phyloP scores from a whole-genome alignment of 257 asterid genomes.

The Petunia axillaris region DNA sequence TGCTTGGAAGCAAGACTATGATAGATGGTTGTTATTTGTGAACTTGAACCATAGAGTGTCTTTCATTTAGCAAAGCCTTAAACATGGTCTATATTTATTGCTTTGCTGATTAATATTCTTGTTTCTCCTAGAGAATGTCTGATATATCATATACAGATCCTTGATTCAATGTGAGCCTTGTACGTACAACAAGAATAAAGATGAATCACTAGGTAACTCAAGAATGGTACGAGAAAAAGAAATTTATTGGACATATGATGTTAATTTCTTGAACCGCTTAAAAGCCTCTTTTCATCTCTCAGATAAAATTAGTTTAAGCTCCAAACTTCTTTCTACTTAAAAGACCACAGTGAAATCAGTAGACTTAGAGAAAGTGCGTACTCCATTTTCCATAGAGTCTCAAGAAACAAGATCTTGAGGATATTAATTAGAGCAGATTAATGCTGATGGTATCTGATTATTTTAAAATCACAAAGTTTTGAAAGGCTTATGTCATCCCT shows the following conservation, averaged over 20 bases:
- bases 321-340: not conserved
- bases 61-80: not conserved
- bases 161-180: not conserved
- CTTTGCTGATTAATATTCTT: not conserved
- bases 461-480: not conserved
- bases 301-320: not conserved
- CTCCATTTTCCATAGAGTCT: not conserved
- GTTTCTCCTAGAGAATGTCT: not conserved
- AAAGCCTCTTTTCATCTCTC: not conserved
- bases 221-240: not conserved
- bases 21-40: not conserved
- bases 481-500: constrained; percentile 2
- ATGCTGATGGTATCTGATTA: not conserved
- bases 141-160: constrained; percentile 2
- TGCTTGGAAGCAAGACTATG: not conserved
- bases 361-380: not conserved
- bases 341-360: not conserved
- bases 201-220: not conserved
- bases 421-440: not conserved
- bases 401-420: constrained; percentile 8
- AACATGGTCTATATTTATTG: not conserved
- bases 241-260: not conserved
- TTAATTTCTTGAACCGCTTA: not conserved
- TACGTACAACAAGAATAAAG: not conserved
- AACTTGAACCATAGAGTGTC: not conserved